A percentile compares a stretch with the other conserved stretches of the same genome.
phyloP scores from a whole-genome alignment of 164 flowering plant genomes.

The Vitis labrusca region DNA sequence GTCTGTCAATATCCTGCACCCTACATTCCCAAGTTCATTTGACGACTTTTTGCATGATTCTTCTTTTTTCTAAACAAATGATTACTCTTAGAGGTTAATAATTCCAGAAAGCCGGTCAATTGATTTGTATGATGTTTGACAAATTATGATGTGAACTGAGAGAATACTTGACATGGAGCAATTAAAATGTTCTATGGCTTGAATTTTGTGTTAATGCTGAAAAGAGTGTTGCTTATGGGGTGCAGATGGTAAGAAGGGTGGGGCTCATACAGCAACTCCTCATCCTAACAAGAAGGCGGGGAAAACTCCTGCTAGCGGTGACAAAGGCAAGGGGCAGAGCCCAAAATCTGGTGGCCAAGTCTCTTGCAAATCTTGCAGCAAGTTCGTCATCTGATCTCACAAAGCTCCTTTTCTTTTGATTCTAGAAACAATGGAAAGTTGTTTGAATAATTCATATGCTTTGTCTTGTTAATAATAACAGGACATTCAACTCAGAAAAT shows the following conservation, averaged over 20 bases:
- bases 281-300: constrained; percentile 47
- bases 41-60: no score
- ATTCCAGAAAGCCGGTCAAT: no score
- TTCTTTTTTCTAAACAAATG: no score
- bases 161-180: no score
- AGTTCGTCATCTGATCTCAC: constrained; percentile 26
- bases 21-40: no score
- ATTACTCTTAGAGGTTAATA: no score
- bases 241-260: constrained; percentile 54
- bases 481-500: constrained; percentile 43
- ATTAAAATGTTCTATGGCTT: neutral
- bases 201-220: neutral
- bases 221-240: neutral
- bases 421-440: no score
- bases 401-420: neutral
- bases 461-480: constrained; percentile 10
- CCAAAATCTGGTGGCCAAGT: constrained; percentile 44
- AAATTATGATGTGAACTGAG: no score
- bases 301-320: constrained; percentile 34
- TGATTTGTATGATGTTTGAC: no score
- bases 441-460: neutral
- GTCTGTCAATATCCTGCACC: no score
- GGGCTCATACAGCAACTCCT: constrained; percentile 55
- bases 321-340: constrained; percentile 31
- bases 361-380: constrained; percentile 48